phyloP scores from a whole-genome alignment of 1,284 basidiomycete genomes.

The Rhodotorula sp. region DNA sequence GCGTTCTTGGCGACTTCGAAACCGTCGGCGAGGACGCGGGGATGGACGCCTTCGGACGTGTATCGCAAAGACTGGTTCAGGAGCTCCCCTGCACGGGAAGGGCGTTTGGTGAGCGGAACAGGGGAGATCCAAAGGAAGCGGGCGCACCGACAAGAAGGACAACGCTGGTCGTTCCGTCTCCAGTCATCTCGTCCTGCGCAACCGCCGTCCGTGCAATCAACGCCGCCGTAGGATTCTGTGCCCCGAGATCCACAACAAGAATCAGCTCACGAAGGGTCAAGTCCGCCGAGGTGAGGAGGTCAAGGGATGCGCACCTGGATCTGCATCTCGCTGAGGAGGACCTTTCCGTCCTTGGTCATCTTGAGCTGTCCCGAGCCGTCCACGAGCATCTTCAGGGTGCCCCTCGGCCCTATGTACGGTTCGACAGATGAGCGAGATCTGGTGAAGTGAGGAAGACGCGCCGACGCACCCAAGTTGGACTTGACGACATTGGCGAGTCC shows the following conservation, averaged over 20 bases:
- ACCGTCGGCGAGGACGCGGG: constrained; percentile 90
- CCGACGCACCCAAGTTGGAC: constrained; percentile 78
- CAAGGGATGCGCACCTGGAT: constrained; percentile 65
- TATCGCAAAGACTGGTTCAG: constrained; percentile 97
- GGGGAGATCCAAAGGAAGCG: background rate
- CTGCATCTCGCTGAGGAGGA: constrained; percentile 98
- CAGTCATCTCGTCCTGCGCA: constrained; percentile 98
- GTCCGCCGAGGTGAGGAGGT: background rate
- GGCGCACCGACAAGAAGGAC: constrained; percentile 78
- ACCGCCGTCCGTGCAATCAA: constrained; percentile 99
- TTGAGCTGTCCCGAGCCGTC: constrained; percentile 99
- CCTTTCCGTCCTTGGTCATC: constrained; percentile 99
- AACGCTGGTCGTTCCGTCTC: constrained; percentile 97
- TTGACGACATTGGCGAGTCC: constrained; percentile 97
- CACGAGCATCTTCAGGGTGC: constrained; percentile 98
- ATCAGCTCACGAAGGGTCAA: background rate
- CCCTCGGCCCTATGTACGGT: constrained; percentile 68
- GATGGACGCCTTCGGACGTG: constrained; percentile 97
- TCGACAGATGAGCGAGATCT: background rate
- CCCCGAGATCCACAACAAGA: constrained; percentile 10
- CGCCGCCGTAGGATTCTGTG: constrained; percentile 89
- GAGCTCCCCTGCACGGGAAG: constrained; percentile 61
- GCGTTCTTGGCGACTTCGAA: constrained; percentile 93
- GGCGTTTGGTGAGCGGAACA: background rate
- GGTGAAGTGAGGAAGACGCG: constrained; percentile 37